These are phyloP conservation scores for Lolium multiflorum DNA, from an alignment of 176 grass and related monocot species.

Conservation along the genomic window DNA sequence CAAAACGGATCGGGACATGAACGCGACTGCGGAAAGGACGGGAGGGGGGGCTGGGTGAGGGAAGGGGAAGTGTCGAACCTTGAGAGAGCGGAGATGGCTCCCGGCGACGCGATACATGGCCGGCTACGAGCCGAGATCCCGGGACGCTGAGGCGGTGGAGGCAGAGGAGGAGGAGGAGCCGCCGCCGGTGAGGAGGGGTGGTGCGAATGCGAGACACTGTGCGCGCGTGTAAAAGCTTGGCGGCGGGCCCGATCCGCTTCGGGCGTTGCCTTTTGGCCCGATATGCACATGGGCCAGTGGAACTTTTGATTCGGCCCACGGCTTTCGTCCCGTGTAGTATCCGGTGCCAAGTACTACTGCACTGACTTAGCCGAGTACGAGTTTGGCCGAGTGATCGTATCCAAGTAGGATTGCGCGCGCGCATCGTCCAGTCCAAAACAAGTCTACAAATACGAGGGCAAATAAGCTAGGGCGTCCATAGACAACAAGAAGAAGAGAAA, in stretches of 20 bases:
- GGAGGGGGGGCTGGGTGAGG: neutral
- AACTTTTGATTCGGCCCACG: neutral
- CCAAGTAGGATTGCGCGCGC: neutral
- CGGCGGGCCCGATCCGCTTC: neutral
- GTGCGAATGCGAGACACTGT: neutral
- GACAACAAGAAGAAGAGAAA: too few species aligned
- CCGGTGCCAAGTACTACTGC: too few species aligned
- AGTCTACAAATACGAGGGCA: too few species aligned
- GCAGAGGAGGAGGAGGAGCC: neutral
- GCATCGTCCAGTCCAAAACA: too few species aligned
- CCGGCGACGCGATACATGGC: slow-evolving; percentile 57
- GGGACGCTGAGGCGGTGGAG: neutral
- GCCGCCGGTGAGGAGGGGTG: slow-evolving; percentile 40
- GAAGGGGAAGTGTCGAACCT: slow-evolving; percentile 27
- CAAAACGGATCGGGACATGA: slow-evolving; percentile 27
- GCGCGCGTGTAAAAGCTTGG: slow-evolving; percentile 20
- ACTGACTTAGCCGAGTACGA: too few species aligned
- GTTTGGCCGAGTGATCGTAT: too few species aligned
- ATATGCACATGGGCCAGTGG: neutral
- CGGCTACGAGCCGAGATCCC: slow-evolving; percentile 25
- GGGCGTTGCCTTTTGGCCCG: neutral
- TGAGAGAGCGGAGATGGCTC: slow-evolving; percentile 56
- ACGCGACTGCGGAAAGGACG: neutral
- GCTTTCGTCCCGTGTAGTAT: neutral
- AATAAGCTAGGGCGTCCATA: too few species aligned